Percentiles rank a stretch among this genome's conserved stretches.
These are phyloP conservation scores for Ceratocystis cacaofunesta DNA, from an alignment of 2,329 filamentous ascomycete species.

Conservation along the genomic window DNA sequence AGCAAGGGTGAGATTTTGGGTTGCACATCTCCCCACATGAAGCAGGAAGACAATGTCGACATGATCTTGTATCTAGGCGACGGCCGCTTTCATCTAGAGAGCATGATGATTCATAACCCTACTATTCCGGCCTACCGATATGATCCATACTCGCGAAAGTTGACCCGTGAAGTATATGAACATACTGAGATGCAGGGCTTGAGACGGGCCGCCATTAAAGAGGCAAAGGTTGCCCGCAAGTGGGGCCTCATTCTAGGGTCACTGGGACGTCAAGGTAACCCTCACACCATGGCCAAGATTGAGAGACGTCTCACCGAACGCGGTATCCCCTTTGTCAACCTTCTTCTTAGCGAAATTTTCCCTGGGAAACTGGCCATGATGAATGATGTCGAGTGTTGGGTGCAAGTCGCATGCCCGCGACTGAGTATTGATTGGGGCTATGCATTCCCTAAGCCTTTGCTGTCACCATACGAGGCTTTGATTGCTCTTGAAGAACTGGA, in stretches of 20 bases:
- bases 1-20: conserved; percentile 93
- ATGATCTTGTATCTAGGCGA: conserved; percentile 81
- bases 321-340: conserved; percentile 67
- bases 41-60: conserved; percentile 47
- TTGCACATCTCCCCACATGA: conserved; percentile 75
- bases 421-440: conserved; percentile 98
- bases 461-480: conserved; percentile 91
- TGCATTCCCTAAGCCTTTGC: conserved; percentile 71
- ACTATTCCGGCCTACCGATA: conserved; percentile 82
- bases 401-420: conserved; percentile 92
- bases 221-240: conserved; percentile 62
- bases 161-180: conserved; percentile 83
- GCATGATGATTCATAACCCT: conserved; percentile 98
- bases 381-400: conserved; percentile 91
- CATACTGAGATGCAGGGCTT: conserved; percentile 81
- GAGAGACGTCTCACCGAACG: conserved; percentile 57
- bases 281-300: conserved; percentile 76
- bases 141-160: conserved; percentile 83
- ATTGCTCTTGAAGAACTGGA: conserved; percentile 70
- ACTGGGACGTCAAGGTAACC: conserved; percentile 86
- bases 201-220: conserved; percentile 59
- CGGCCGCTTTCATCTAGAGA: conserved; percentile 89
- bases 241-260: conserved; percentile 94
- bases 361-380: conserved; percentile 90
- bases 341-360: conserved; percentile 89